These are phyloP conservation scores for Daldinia grandis DNA, from an alignment of 495 filamentous ascomycete species.

Conservation along the genomic window DNA sequence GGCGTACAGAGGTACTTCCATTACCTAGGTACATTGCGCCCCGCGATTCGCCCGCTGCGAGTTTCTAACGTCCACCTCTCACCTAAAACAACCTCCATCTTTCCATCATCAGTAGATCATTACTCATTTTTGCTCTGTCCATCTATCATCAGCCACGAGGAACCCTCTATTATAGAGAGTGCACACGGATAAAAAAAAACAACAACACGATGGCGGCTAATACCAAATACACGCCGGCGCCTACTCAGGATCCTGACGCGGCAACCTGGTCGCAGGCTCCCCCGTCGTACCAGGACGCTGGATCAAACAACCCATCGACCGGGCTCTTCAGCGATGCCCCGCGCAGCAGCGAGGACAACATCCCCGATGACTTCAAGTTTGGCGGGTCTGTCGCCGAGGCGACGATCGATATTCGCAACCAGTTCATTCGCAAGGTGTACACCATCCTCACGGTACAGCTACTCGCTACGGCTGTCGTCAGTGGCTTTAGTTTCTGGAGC, in stretches of 20 bases:
- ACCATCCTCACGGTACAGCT: conserved; percentile 79
- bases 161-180: not conserved
- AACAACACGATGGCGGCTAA: conserved; percentile 66
- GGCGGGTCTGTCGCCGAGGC: conserved; percentile 91
- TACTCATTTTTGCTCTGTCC: conserved; percentile 12
- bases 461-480: conserved; percentile 80
- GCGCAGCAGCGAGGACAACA: conserved; percentile 83
- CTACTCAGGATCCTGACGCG: conserved; percentile 76
- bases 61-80: conserved; percentile 1
- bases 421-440: conserved; percentile 89
- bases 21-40: conserved; percentile 26
- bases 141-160: conserved; percentile 4
- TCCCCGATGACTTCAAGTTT: conserved; percentile 99
- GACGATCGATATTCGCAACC: conserved; percentile 93
- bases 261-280: conserved; percentile 80
- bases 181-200: not conserved
- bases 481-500: conserved; percentile 86
- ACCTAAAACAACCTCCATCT: conserved; percentile 19
- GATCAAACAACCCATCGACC: conserved; percentile 49
- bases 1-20: not conserved
- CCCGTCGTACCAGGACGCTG: conserved; percentile 74
- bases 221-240: conserved; percentile 73
- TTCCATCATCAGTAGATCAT: conserved; percentile 35
- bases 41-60: conserved; percentile 32
- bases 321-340: conserved; percentile 58